A percentile compares a stretch with the other conserved stretches of the same genome.
Conservation (phyloP, 805 yeast genomes). For the Lachancea sp. region DNA sequence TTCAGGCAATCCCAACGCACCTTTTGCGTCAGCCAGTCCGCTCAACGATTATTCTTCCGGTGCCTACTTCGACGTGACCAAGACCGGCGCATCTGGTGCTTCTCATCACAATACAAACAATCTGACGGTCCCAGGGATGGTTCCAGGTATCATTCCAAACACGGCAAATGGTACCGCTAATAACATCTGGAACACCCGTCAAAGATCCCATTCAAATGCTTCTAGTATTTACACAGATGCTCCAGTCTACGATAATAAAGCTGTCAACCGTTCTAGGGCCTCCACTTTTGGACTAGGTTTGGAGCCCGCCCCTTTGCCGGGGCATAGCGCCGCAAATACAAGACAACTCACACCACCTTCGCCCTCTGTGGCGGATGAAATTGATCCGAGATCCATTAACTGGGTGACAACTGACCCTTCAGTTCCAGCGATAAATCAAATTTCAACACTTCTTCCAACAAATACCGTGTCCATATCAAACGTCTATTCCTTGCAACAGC, state of each 20-base stretch:
- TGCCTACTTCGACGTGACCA: slow-evolving; percentile 18
- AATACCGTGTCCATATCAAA: slow-evolving; percentile 73
- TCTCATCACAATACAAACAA: slow-evolving; percentile 11
- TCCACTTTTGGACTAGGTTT: slow-evolving; percentile 17
- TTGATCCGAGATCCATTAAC: slow-evolving; percentile 51
- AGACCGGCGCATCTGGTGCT: slow-evolving; percentile 2
- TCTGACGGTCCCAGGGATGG: slow-evolving; percentile 14
- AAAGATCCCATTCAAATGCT: slow-evolving; percentile 30
- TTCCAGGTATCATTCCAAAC: slow-evolving; percentile 14
- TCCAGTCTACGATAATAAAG: slow-evolving; percentile 21
- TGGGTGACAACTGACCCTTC: slow-evolving; percentile 68
- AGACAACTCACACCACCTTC: slow-evolving; percentile 19
- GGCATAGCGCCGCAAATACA: slow-evolving; percentile 10
- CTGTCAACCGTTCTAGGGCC: slow-evolving; percentile 18
- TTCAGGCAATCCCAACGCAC: neutral
- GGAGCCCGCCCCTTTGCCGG: slow-evolving; percentile 14
- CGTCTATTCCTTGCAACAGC: slow-evolving; percentile 38
- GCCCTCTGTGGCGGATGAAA: slow-evolving; percentile 46
- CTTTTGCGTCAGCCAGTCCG: slow-evolving; percentile 12
- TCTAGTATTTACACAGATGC: slow-evolving; percentile 32
- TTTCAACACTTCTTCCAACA: slow-evolving; percentile 66
- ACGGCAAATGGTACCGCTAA: slow-evolving; percentile 7
- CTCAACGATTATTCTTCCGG: slow-evolving; percentile 17
- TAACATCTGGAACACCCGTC: slow-evolving; percentile 18
- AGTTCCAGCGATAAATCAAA: slow-evolving; percentile 67